Evolutionary conservation across 805 yeast species (phyloP), one percentile per base, ranked within the genome.

Genomic region (Candida easanensis): DNA sequence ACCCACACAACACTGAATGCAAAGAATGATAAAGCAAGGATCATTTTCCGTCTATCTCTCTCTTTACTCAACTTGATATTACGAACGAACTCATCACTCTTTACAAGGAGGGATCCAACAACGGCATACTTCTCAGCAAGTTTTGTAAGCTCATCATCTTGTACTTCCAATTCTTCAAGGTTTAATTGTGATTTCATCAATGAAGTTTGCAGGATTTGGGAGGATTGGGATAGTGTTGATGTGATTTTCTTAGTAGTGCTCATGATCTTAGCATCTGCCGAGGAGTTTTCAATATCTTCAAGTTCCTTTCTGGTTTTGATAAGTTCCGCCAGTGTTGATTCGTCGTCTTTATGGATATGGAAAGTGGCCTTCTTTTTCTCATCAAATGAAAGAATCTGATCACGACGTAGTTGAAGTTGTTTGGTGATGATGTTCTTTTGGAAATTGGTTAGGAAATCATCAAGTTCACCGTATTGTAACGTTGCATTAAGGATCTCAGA

Each of bases 181-280:
- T 57, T 58, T 18, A 58, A 38, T 34, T 54, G 54, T 1, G 58
- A 52, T 36, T 57, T 60, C 15, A 58, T 37, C 22, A 58, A 34
- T 8, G 61, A 48, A 1, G 55, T 41, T 30, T 58, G 62, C 28
- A 58, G 35, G 7, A 57, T 41, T 36, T 54, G 57, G 15, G 53
- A 47, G 4, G 62, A 57, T 33, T 53, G 52, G 5, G 41, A 23
- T n/a, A 58, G 38, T 11, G 47, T 46, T 4, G 58, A 49, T 8
- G 61, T 58, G 33, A 58, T 58, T 39, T 49, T 52, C 41, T 52
- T 57, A 0, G 57, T 58, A 5, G 62, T 54, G 14, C 47, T 33
- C 44, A 57, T 39, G 8, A 58, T 44, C 26, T 56, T 57, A 5
- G 47, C 52, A 42, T 57, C 57, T 2, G 52, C 48, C 4, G 56